Evolutionary conservation across 305 asterid genomes (phyloP), one percentile per base, ranked within the genome.

Genomic region (Rubia tinctorum): DNA sequence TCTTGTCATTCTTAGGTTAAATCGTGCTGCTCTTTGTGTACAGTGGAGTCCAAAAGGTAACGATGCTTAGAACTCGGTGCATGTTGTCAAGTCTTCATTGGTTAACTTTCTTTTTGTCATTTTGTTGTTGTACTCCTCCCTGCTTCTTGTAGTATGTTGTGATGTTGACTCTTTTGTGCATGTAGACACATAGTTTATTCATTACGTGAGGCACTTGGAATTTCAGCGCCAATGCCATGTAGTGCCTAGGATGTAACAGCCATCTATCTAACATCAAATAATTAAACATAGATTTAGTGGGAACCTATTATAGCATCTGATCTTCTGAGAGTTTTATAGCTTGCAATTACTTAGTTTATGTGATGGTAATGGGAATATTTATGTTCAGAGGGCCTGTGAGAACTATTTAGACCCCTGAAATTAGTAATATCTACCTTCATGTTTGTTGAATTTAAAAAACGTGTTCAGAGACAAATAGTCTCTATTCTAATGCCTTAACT

Each of bases 11-110:
- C 98, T 95, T 78, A 86, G 98, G 88, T 83, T 95, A 79, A 95
- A 95, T 80, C 96, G 99, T 67, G 99, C 99, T 15, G 99, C 99
- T 64, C 96, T 95, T 76, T 95, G 99, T 85, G 98, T 91, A 75
- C 91, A 92, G 71, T 95, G 99, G 99, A 95, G 99, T 86, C 96
- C 99, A 72, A 89, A 81, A 87, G 99, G 99, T 95, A 83, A 71
- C 77, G 58, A 74, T 15, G 18, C 40, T 78, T 75, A 44, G 42
- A 53, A 66, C 7, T 64, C 12, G 8, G 42, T 44, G 6, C 15
- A 9, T 56, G 37, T 42, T 74, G 63, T 60, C 7, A 65, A 69
- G 30, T 44, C 12, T 55, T 40, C 30, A 15, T 73, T 30, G 8
- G 6, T 62, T 11, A 18, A 18, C 47, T 23, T 23, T 66, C 15